These are phyloP conservation scores for Suhomyces choctaworum DNA, from an alignment of 1,139 yeast genomes.

Conservation along the genomic window DNA sequence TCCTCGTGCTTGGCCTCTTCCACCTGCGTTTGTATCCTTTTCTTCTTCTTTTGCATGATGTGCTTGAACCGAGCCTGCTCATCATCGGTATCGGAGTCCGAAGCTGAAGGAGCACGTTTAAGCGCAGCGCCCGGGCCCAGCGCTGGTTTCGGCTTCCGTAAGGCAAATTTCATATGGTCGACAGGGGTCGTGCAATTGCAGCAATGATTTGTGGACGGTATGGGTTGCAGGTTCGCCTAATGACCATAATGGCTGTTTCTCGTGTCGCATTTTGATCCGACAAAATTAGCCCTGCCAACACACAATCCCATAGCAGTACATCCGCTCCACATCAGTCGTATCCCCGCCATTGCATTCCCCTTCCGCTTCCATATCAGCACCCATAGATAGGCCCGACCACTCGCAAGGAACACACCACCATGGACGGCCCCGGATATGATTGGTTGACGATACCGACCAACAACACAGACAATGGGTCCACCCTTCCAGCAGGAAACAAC, in stretches of 20 bases:
- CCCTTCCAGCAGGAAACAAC: neutral
- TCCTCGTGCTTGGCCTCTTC: neutral
- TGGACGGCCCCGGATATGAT: constrained; percentile 40
- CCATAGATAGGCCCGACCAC: neutral
- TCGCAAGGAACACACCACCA: constrained; percentile 7
- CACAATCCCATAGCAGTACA: neutral
- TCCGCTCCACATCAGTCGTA: neutral
- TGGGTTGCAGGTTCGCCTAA: too few species aligned
- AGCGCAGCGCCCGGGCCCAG: neutral
- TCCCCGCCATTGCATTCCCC: constrained; percentile 1
- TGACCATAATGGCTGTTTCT: too few species aligned
- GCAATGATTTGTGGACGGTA: too few species aligned
- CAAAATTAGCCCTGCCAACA: constrained; percentile 7
- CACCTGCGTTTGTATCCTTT: constrained; percentile 1
- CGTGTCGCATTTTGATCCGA: constrained; percentile 11
- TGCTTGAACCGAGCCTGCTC: constrained; percentile 4
- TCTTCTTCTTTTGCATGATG: constrained; percentile 3
- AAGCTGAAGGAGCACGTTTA: neutral
- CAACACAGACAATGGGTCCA: constrained; percentile 2
- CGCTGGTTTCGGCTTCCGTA: too few species aligned
- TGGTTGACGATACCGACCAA: constrained; percentile 33
- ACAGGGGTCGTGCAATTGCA: too few species aligned
- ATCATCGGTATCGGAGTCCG: constrained; percentile 9
- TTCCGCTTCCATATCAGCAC: neutral
- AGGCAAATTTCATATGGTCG: too few species aligned